phyloP scores from a whole-genome alignment of 495 filamentous ascomycete genomes.

The Cetradonia linearis region DNA sequence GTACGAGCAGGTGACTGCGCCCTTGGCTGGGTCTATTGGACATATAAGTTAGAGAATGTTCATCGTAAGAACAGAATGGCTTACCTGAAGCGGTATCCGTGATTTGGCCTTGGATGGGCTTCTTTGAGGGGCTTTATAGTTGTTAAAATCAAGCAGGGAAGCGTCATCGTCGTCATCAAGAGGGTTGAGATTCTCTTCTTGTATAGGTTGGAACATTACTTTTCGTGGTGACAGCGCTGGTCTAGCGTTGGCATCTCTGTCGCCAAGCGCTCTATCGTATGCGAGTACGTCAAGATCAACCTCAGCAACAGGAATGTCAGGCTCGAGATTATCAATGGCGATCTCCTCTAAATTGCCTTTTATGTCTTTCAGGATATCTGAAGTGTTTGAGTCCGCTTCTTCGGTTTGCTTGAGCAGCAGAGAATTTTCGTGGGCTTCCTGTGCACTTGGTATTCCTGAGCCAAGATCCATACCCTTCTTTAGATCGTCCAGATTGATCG shows the following conservation, averaged over 20 bases:
- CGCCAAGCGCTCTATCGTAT: constrained; percentile 32
- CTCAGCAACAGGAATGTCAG: constrained; percentile 29
- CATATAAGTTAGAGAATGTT: constrained; percentile 21
- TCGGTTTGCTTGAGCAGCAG: constrained; percentile 24
- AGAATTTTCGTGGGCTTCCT: constrained; percentile 30
- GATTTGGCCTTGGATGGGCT: constrained; percentile 28
- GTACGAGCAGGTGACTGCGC: constrained; percentile 17
- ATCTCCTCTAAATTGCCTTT: constrained; percentile 38
- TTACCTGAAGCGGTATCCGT: constrained; percentile 32
- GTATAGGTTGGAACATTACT: constrained; percentile 36
- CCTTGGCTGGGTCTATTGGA: constrained; percentile 25
- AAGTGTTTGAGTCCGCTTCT: constrained; percentile 35
- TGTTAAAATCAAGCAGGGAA: constrained; percentile 32
- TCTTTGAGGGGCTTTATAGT: constrained; percentile 28
- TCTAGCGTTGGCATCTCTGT: constrained; percentile 36
- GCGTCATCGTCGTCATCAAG: constrained; percentile 29
- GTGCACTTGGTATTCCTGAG: constrained; percentile 45
- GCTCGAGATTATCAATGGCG: constrained; percentile 26
- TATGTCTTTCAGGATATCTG: constrained; percentile 45
- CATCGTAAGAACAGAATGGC: constrained; percentile 18
- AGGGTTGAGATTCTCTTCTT: constrained; percentile 31
- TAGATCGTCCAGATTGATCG: constrained; percentile 74
- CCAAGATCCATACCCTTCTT: constrained; percentile 61
- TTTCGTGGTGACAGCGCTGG: constrained; percentile 34
- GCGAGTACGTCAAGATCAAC: constrained; percentile 8